A percentile compares a stretch with the other conserved stretches of the same genome.
These are phyloP conservation scores for Trichocladium uniseriatum DNA, from an alignment of 495 filamentous ascomycete genomes.

Conservation along the genomic window DNA sequence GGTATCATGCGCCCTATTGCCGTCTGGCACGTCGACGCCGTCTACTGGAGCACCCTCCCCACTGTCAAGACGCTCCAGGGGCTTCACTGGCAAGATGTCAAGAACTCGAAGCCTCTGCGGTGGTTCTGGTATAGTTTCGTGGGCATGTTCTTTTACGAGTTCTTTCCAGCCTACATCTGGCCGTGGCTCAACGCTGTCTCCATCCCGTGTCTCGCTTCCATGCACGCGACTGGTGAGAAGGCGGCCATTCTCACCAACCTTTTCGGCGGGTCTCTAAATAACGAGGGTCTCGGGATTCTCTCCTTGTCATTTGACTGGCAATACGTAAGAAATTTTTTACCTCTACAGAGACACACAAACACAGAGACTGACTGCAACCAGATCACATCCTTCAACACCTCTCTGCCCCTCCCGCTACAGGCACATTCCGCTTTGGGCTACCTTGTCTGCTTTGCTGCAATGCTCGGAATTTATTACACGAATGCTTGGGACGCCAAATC, in stretches of 20 bases:
- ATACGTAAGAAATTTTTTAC: conserved; percentile 31
- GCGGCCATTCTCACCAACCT: conserved; percentile 46
- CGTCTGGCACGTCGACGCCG: conserved; percentile 45
- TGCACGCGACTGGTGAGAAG: conserved; percentile 28
- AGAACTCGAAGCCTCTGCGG: conserved; percentile 29
- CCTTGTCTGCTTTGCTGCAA: conserved; percentile 31
- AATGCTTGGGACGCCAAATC: conserved; percentile 41
- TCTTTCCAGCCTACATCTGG: conserved; percentile 47
- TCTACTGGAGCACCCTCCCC: conserved; percentile 36
- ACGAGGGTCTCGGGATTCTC: conserved; percentile 43
- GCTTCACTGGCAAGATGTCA: conserved; percentile 29
- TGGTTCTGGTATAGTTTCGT: conserved; percentile 35
- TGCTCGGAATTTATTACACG: conserved; percentile 39
- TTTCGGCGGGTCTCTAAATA: conserved; percentile 47
- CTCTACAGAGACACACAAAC: no score
- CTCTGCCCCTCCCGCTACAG: conserved; percentile 15
- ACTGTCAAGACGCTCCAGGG: conserved; percentile 35
- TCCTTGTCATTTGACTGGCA: conserved; percentile 48
- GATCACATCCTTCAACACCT: conserved; percentile 31
- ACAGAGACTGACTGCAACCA: conserved; percentile 18
- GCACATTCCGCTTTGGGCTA: conserved; percentile 28
- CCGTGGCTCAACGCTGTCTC: conserved; percentile 46
- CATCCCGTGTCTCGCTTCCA: conserved; percentile 46
- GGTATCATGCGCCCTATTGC: conserved; percentile 44
- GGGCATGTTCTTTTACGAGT: conserved; percentile 40